A percentile compares a stretch with the other conserved stretches of the same genome.
phyloP scores from a whole-genome alignment of 768 basidiomycete species.

The Punctularia strigosozonata region DNA sequence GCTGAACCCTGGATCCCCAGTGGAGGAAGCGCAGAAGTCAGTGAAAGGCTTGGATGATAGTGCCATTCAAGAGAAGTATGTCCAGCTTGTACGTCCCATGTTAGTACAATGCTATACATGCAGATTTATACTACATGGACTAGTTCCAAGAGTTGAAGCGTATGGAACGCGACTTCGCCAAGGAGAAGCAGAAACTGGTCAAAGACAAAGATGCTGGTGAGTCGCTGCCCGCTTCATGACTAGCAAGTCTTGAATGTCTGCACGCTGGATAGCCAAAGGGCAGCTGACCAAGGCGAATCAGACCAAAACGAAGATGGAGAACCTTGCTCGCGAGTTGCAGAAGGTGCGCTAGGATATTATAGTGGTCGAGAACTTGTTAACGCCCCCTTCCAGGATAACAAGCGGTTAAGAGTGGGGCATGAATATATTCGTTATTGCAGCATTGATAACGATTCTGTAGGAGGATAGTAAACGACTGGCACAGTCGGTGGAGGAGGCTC shows the following conservation, averaged over 20 bases:
- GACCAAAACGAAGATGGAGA: conserved; percentile 84
- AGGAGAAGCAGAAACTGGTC: conserved; percentile 82
- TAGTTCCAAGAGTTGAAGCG: conserved; percentile 86
- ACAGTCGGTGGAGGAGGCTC: conserved; percentile 75
- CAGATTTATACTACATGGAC: conserved; percentile 3
- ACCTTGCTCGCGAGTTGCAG: conserved; percentile 78
- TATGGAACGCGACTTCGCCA: conserved; percentile 78
- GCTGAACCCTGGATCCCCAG: conserved; percentile 25
- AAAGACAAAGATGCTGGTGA: conserved; percentile 87
- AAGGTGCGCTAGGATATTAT: conserved; percentile 38
- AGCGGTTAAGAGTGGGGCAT: conserved; percentile 61
- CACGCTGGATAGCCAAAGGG: conserved; percentile 46
- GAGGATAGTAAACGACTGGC: conserved; percentile 78
- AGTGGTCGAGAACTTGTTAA: conserved; percentile 7
- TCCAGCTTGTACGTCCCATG: conserved; percentile 59
- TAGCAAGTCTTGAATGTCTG: conserved; percentile 1
- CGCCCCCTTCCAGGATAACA: conserved; percentile 59
- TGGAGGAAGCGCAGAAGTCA: conserved; percentile 80
- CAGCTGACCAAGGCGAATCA: conserved; percentile 83
- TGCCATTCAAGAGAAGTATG: conserved; percentile 75
- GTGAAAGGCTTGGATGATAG: conserved; percentile 78
- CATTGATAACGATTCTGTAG: conserved; percentile 24
- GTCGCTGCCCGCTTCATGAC: conserved; percentile 12
- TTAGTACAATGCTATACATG: conserved; percentile 1
- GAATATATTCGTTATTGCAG: not conserved